Evolutionary conservation across 176 grass and related monocot genomes (phyloP), one percentile per base, ranked within the genome.

Genomic region (Alopecurus myosuroides): DNA sequence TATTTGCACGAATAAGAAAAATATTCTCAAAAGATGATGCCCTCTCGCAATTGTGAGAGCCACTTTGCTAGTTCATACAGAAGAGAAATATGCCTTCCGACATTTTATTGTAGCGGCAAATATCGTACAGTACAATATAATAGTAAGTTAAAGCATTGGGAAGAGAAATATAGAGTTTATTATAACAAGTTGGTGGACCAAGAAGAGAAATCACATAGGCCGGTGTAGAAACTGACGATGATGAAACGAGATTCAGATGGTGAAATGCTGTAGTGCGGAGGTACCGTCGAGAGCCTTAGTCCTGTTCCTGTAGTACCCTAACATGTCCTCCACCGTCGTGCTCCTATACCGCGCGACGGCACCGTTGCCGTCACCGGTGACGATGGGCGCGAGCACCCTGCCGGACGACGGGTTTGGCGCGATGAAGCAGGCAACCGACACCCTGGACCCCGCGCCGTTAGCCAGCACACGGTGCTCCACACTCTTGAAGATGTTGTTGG

Each of bases 401-500:
- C 23, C 23, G 0, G 69, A 17, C 14, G 70, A 44, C 13, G 70
- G 7, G 41, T 28, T 7, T 3, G 41, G 28, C 70, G 40, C 2
- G 70, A 73, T 3, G 70, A 73, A 73, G 70, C 70, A 73, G 4
- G 70, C 70, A 11, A 46, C 70, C 0, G 70, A 73, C 6, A 73
- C 70, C 41, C 41, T 41, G 4, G 70, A 41, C 41, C 40, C 70
- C 1, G 46, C 70, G 11, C 61, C 12, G 56, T 74, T 87, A n/a
- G 89, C 79, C 30, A 94, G 17, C 70, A 94, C 92, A 68, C 84
- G 85, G 74, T 94, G 92, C 76, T 94, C 84, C 41, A 85, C 87
- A 63, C 92, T 91, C 78, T 48, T 89, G 29, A 91, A 79, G 45
- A 55, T 79, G 20, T 87, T 89, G 83, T 94, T 94, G 55, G 87